Conservation (phyloP, 1,139 yeast species). For the Pichia sp. region DNA sequence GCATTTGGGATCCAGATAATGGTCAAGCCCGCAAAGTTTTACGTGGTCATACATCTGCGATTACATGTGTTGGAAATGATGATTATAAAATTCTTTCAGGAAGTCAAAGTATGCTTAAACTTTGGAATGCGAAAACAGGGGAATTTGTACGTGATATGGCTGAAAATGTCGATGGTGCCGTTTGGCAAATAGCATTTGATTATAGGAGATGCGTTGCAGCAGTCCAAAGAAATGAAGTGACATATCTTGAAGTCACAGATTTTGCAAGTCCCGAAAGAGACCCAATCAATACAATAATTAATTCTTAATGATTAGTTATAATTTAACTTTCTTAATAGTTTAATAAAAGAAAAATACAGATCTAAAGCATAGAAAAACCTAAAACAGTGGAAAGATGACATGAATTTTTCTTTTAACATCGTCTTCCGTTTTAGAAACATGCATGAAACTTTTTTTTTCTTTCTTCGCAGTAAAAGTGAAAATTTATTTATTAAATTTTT, state of each 20-base stretch:
- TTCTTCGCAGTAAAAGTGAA: too few species aligned
- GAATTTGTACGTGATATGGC: slow-evolving; percentile 68
- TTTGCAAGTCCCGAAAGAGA: slow-evolving; percentile 40
- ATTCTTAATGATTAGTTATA: too few species aligned
- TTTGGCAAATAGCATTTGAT: slow-evolving; percentile 94
- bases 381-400: too few species aligned
- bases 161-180: slow-evolving; percentile 70
- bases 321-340: too few species aligned
- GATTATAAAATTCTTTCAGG: slow-evolving; percentile 84
- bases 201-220: slow-evolving; percentile 86
- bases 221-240: slow-evolving; percentile 59
- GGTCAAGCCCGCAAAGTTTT: slow-evolving; percentile 66
- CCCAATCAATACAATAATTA: background rate
- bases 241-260: slow-evolving; percentile 75
- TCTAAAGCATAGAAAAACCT: too few species aligned
- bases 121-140: slow-evolving; percentile 82
- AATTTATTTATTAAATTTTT: background rate
- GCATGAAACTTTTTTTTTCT: too few species aligned
- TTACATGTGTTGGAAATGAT: slow-evolving; percentile 90
- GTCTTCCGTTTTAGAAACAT: too few species aligned
- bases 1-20: slow-evolving; percentile 87
- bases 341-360: too few species aligned
- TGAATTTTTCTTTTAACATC: too few species aligned
- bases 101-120: slow-evolving; percentile 71
- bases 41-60: slow-evolving; percentile 82